Conservation (phyloP, 78 protist genomes). For the Dictyostelium brefeldianum region DNA sequence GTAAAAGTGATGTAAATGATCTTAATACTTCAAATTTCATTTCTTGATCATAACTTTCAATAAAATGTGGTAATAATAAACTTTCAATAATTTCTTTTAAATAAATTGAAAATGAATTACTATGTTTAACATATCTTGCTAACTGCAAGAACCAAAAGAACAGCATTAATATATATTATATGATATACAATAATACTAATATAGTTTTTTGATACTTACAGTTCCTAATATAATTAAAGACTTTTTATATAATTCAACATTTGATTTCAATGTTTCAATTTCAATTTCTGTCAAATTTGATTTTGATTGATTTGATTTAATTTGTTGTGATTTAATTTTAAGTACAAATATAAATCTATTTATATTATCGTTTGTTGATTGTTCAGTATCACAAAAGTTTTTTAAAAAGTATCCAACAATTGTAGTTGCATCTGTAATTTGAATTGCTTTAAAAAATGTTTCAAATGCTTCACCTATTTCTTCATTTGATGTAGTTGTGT, state of each 20-base stretch:
- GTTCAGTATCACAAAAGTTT: constrained; percentile 25
- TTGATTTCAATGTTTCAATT: background rate
- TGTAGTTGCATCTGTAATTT: constrained; percentile 17
- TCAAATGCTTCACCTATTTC: constrained; percentile 14
- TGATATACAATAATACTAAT: background rate
- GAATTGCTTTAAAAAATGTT: constrained; percentile 25
- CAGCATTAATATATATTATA: background rate
- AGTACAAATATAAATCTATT: constrained; percentile 20
- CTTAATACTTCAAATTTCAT: constrained; percentile 6
- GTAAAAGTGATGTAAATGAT: constrained; percentile 57
- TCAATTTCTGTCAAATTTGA: background rate
- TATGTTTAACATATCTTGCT: constrained; percentile 46
- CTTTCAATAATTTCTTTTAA: constrained; percentile 9
- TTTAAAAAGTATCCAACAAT: constrained; percentile 25
- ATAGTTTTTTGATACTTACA: background rate
- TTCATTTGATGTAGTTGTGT: background rate
- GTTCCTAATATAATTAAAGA: constrained; percentile 8
- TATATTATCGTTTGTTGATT: constrained; percentile 23
- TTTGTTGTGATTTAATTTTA: constrained; percentile 24
- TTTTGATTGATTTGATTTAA: background rate
- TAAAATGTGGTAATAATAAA: background rate
- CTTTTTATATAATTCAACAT: background rate
- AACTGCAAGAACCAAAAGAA: background rate
- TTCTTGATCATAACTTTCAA: background rate
- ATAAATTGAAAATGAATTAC: constrained; percentile 15